Base-by-base conservation (phyloP, 306 rosid species). In the Macrotyloma uniflorum region DNA sequence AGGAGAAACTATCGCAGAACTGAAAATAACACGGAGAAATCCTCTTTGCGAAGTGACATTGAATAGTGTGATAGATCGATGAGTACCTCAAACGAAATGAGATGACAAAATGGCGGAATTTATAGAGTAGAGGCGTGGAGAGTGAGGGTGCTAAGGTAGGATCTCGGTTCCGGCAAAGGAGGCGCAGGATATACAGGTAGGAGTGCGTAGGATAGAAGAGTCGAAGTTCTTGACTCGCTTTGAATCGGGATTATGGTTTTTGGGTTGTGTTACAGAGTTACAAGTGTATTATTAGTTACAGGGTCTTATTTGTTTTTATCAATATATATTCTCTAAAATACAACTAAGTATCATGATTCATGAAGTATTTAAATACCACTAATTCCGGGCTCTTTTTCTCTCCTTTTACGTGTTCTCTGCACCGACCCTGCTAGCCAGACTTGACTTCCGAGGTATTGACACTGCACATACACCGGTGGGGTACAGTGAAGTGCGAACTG, bases 141-240 rank as follows among this genome's bases (percentile, higher is more conserved):
- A 51, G 50, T 9, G 69, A 76, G 24, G 15, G 19, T 16, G 49
- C 14, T 26, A 10, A 70, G 49, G 55, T 69, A 85, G 80, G 89
- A 81, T 83, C 90, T 79, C 69, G 54, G 82, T 66, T 23, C 35
- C 51, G 87, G 79, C 26, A 68, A 79, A 67, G 55, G 75, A 69
- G 32, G 92, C 80, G 91, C 76, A 85, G 82, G 85, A 76, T 83
- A 86, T 53, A 85, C 67, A 57, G 88, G 15, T 57, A 45, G 54
- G 66, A 63, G 86, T 79, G 92, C 92, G 90, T 32, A 86, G 85
- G 86, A 74, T 79, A 77, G 76, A 66, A 80, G 38, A 67, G 80
- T 9, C 1, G 71, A 58, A 51, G 73, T 57, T 69, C 67, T 76
- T 72, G 83, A 79, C 77, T 78, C 45, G 74, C 67, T 86, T 79